Evolutionary conservation across 2,329 filamentous ascomycete genomes (phyloP).

Genomic region (Nectriaceae sp.): DNA sequence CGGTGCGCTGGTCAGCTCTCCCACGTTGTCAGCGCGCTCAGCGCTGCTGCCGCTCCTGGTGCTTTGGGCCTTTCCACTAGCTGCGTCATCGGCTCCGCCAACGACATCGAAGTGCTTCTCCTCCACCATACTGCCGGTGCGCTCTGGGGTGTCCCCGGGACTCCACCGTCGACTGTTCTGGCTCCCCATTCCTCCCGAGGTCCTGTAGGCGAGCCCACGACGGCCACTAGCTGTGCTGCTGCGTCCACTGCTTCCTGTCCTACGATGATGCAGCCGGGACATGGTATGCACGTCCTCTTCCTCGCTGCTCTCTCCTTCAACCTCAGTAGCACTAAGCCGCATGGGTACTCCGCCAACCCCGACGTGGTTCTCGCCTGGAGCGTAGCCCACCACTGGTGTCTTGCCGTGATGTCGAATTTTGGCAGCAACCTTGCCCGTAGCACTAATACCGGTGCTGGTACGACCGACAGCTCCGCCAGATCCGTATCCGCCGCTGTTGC

Average conservation of each 20-base stretch:
- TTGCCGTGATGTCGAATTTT: slow-evolving; percentile 91
- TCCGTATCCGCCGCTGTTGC: slow-evolving; percentile 54
- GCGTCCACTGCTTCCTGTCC: slow-evolving; percentile 74
- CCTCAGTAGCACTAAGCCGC: slow-evolving; percentile 90
- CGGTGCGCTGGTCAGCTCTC: slow-evolving; percentile 52
- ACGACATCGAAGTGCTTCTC: slow-evolving; percentile 36
- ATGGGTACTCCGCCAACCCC: slow-evolving; percentile 81
- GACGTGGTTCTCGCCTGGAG: slow-evolving; percentile 73
- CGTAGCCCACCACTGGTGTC: slow-evolving; percentile 76
- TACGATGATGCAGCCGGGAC: slow-evolving; percentile 62
- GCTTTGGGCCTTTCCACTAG: slow-evolving; percentile 52
- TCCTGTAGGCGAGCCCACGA: slow-evolving; percentile 50
- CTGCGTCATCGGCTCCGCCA: slow-evolving; percentile 39
- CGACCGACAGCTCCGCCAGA: slow-evolving; percentile 42
- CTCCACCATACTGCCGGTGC: slow-evolving; percentile 53
- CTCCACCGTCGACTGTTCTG: slow-evolving; percentile 50
- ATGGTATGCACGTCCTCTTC: slow-evolving; percentile 61
- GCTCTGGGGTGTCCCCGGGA: slow-evolving; percentile 58
- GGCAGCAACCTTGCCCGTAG: slow-evolving; percentile 67
- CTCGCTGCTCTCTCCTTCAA: slow-evolving; percentile 84
- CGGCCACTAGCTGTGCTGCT: slow-evolving; percentile 64
- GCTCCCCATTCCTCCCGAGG: slow-evolving; percentile 48
- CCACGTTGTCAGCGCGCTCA: slow-evolving; percentile 62
- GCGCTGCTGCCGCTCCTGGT: slow-evolving; percentile 57
- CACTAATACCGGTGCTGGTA: slow-evolving; percentile 63